Percentiles rank a stretch among this genome's conserved stretches.
Evolutionary conservation across 208 protist species (phyloP).

Genomic region (Histomonas meleagridis): DNA sequence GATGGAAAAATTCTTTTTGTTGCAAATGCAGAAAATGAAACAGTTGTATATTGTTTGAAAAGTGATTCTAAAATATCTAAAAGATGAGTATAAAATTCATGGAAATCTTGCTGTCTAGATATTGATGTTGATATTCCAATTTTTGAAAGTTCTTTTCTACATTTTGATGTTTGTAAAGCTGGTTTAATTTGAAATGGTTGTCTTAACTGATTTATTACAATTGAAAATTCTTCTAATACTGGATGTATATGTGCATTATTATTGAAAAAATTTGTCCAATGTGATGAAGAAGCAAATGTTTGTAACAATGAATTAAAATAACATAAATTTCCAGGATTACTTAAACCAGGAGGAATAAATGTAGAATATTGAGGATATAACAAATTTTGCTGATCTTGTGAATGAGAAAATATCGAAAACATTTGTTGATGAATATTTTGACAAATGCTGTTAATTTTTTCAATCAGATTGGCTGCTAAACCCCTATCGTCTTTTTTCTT

Average conservation of each 20-base stretch:
- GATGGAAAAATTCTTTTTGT: not conserved
- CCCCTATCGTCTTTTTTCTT: too few relatives aligned
- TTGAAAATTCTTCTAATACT: not conserved
- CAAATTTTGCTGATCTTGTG: too few relatives aligned
- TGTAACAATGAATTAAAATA: constrained; percentile 13
- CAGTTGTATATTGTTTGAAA: not conserved
- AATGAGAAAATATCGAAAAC: too few relatives aligned
- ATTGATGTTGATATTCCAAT: not conserved
- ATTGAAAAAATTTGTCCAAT: constrained; percentile 5
- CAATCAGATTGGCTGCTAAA: too few relatives aligned
- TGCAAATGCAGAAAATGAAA: not conserved
- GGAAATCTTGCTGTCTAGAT: not conserved
- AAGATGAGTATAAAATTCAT: not conserved
- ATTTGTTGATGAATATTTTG: too few relatives aligned
- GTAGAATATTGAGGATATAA: not conserved
- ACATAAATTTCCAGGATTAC: constrained; percentile 5
- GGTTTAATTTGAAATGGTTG: not conserved
- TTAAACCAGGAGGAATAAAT: not conserved
- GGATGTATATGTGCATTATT: not conserved
- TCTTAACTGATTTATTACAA: not conserved
- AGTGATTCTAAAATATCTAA: not conserved
- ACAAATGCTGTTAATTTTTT: too few relatives aligned
- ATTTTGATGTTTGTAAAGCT: not conserved
- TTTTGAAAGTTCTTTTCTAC: not conserved
- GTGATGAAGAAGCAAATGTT: not conserved